Evolutionary conservation across 2,329 filamentous ascomycete genomes (phyloP), one percentile per base, ranked within the genome.

Genomic region (Penicillium sp.): DNA sequence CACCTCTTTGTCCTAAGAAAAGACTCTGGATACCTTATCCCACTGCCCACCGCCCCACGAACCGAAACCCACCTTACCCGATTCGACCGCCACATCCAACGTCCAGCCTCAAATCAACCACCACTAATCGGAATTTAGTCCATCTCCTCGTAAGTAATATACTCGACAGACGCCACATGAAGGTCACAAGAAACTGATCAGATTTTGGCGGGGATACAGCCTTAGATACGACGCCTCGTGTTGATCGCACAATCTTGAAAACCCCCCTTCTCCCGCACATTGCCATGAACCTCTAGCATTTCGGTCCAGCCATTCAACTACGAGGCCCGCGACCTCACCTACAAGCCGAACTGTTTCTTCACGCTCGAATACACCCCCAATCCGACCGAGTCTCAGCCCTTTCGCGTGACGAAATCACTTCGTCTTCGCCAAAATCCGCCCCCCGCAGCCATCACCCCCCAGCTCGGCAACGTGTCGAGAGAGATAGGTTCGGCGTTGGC

Each of bases 391-490:
- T 39, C 31, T 49, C 41, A 39, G 37, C 35, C 40, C 34, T 35
- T 46, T 29, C 42, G 51, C 44, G 50, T 55, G 58, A 58, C 57
- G 52, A 55, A 47, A 44, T 54, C 46, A 37, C 50, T 57, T 58
- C 56, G 54, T 57, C 53, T 48, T 44, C 50, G 55, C 52, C 46
- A 52, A 43, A 43, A 36, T 44, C 46, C 19, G 45, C 40, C 41
- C 19, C 46, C 40, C 41, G 47, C 40, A 57, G 44, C 27, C 44
- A 50, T 50, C 36, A 36, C 33, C 37, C 46, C 50, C 34, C 60
- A 64, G 57, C 60, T 66, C 65, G 64, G 62, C 72, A 74, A 69
- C 67, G 69, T 75, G 71, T 74, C 71, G 70, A 72, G 67, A 70
- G 67, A 68, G 66, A 68, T 61, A 65, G 66, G 63, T 63, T 71